phyloP scores from a whole-genome alignment of 192 early-diverging fungal genomes.

The Coemansia sp. region DNA sequence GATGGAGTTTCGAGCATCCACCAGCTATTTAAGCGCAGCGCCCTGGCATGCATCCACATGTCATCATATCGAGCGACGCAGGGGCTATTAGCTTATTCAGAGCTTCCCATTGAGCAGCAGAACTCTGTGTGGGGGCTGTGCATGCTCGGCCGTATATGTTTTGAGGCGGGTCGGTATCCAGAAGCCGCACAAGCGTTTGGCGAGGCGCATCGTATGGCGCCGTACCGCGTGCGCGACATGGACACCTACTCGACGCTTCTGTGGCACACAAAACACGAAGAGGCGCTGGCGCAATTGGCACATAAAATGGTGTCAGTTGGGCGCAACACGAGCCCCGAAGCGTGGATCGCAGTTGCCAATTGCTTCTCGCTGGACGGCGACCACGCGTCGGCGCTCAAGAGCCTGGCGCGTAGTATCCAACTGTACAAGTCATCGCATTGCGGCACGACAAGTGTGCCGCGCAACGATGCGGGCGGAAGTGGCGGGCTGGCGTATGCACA shows the following conservation, averaged over 20 bases:
- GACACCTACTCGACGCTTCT: slow-evolving; percentile 82
- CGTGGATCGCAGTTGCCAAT: slow-evolving; percentile 79
- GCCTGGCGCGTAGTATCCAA: slow-evolving; percentile 75
- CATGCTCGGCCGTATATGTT: slow-evolving; percentile 57
- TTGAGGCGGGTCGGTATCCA: slow-evolving; percentile 56
- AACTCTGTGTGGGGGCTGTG: slow-evolving; percentile 44
- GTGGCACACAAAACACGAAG: slow-evolving; percentile 81
- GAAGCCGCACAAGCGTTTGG: slow-evolving; percentile 63
- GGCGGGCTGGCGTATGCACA: slow-evolving; percentile 69
- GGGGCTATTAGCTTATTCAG: slow-evolving; percentile 25
- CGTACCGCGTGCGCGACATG: slow-evolving; percentile 73
- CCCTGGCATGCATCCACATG: slow-evolving; percentile 16
- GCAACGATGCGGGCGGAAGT: slow-evolving; percentile 34
- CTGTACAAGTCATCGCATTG: slow-evolving; percentile 34
- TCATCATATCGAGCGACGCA: slow-evolving; percentile 17
- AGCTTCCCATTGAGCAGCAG: slow-evolving; percentile 27
- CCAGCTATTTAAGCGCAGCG: slow-evolving; percentile 17
- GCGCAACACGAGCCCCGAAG: slow-evolving; percentile 67
- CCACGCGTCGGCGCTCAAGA: slow-evolving; percentile 71
- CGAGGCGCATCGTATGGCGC: slow-evolving; percentile 61
- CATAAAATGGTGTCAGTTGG: slow-evolving; percentile 70
- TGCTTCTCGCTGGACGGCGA: slow-evolving; percentile 74
- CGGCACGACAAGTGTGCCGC: slow-evolving; percentile 23
- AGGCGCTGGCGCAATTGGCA: slow-evolving; percentile 70
- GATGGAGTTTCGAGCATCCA: slow-evolving; percentile 2